phyloP scores from a whole-genome alignment of 441 rosid genomes.

The Aleurites moluccanus region DNA sequence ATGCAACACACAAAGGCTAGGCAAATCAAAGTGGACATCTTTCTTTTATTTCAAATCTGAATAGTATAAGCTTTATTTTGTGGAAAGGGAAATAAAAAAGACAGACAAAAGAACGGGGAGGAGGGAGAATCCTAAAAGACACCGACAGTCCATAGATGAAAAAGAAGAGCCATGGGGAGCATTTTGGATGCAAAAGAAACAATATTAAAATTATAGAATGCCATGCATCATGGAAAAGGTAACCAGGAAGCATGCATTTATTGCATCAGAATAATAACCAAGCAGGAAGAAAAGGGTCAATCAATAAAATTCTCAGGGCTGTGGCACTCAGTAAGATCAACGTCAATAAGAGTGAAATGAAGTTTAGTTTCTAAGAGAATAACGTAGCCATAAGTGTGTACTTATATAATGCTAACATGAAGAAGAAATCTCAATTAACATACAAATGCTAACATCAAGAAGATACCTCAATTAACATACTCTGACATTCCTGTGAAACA shows the following conservation, averaged over 20 bases:
- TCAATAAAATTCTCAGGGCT: background rate
- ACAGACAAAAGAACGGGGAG: background rate
- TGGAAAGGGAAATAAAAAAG: background rate
- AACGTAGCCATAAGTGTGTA: background rate
- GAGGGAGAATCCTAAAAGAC: background rate
- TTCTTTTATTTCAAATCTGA: background rate
- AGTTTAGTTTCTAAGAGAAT: background rate
- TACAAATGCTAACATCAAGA: background rate
- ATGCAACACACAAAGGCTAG: background rate
- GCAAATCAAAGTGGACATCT: background rate
- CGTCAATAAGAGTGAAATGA: background rate
- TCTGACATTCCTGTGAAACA: slow-evolving; percentile 57
- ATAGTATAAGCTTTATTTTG: background rate
- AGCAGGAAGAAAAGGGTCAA: background rate
- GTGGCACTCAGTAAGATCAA: background rate
- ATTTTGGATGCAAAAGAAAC: background rate
- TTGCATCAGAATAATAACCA: background rate
- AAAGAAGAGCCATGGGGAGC: background rate
- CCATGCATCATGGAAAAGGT: background rate
- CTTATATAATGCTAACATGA: background rate
- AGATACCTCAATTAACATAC: slow-evolving; percentile 59
- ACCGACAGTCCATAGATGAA: background rate
- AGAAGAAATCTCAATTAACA: slow-evolving; percentile 56
- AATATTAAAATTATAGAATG: background rate
- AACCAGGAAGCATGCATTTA: background rate